phyloP scores from a whole-genome alignment of 805 yeast species.

The Zygosaccharomyces kombuchaensis region DNA sequence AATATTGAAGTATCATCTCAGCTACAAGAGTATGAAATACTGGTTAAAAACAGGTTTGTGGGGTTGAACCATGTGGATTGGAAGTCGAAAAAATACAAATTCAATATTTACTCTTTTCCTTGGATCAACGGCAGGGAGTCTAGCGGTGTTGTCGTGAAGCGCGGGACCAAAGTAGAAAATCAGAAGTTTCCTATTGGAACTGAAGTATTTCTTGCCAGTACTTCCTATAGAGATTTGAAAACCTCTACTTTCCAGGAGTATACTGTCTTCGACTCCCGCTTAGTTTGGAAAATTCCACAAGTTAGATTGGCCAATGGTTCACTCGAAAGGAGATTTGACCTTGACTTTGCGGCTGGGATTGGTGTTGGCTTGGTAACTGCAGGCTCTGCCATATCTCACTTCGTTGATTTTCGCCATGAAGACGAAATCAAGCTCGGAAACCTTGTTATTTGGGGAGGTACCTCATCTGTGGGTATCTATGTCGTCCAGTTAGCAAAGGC shows the following conservation, averaged over 20 bases:
- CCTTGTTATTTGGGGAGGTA: conserved; percentile 46
- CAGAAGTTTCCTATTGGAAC: conserved; percentile 32
- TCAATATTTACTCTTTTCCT: conserved; percentile 46
- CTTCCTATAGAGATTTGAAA: conserved; percentile 44
- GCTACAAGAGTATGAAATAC: conserved; percentile 29
- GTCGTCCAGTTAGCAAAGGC: conserved; percentile 41
- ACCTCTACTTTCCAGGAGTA: conserved; percentile 47
- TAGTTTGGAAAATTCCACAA: conserved; percentile 43
- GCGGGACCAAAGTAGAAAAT: conserved; percentile 34
- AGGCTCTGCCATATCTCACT: conserved; percentile 32
- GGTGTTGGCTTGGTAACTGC: conserved; percentile 49
- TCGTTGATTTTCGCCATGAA: conserved; percentile 9
- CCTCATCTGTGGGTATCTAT: conserved; percentile 45
- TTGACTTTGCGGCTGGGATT: conserved; percentile 42
- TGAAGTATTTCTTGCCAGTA: conserved; percentile 42
- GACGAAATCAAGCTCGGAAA: conserved; percentile 15
- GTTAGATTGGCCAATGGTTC: conserved; percentile 20
- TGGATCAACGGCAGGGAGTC: conserved; percentile 50
- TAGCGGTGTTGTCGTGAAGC: conserved; percentile 38
- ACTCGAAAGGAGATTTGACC: conserved; percentile 11
- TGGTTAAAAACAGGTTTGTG: conserved; percentile 34
- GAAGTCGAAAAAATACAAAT: conserved; percentile 44
- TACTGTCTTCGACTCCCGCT: conserved; percentile 42
- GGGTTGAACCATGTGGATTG: conserved; percentile 49
- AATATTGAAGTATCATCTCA: conserved; percentile 14